Evolutionary conservation across 148 eudicot species (phyloP).

Genomic region (Bassia scoparia): DNA sequence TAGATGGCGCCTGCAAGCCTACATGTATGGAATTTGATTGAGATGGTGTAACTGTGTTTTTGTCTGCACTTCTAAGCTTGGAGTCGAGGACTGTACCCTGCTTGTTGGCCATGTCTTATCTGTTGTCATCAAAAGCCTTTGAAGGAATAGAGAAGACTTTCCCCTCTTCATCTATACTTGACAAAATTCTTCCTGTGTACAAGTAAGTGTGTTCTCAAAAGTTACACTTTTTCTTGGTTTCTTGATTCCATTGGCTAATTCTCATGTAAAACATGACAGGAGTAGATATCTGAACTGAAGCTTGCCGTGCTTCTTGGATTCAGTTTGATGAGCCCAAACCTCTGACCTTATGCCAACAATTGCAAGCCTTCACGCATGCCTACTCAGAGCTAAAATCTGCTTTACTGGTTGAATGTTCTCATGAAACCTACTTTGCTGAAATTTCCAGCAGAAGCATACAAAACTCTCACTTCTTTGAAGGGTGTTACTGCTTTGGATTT

Average conservation of each 20-base stretch:
- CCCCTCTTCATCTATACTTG: slow-evolving; percentile 47
- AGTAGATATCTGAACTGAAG: slow-evolving; percentile 57
- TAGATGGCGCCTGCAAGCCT: neutral
- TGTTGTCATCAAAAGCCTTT: slow-evolving; percentile 52
- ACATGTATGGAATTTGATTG: neutral
- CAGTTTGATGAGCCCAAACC: slow-evolving; percentile 67
- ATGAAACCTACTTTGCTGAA: slow-evolving; percentile 64
- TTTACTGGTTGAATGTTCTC: slow-evolving; percentile 48
- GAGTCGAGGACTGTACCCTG: slow-evolving; percentile 56
- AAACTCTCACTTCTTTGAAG: slow-evolving; percentile 47
- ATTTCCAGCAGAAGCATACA: slow-evolving; percentile 51
- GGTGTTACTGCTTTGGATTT: slow-evolving; percentile 61
- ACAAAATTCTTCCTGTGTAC: slow-evolving; percentile 54
- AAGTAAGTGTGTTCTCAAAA: slow-evolving; percentile 30
- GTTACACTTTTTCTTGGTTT: neutral
- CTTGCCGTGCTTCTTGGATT: slow-evolving; percentile 64
- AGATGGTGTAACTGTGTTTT: slow-evolving; percentile 4
- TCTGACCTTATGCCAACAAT: slow-evolving; percentile 50
- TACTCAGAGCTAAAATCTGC: slow-evolving; percentile 54
- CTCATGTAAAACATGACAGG: slow-evolving; percentile 30
- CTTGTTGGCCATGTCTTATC: slow-evolving; percentile 59
- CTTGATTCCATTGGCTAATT: neutral
- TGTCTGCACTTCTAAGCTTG: slow-evolving; percentile 56
- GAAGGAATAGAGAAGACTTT: slow-evolving; percentile 54
- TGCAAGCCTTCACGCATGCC: slow-evolving; percentile 49